A percentile compares a stretch with the other conserved stretches of the same genome.
phyloP scores from a whole-genome alignment of 257 asterid species.

The Salvia miltiorrhiza region DNA sequence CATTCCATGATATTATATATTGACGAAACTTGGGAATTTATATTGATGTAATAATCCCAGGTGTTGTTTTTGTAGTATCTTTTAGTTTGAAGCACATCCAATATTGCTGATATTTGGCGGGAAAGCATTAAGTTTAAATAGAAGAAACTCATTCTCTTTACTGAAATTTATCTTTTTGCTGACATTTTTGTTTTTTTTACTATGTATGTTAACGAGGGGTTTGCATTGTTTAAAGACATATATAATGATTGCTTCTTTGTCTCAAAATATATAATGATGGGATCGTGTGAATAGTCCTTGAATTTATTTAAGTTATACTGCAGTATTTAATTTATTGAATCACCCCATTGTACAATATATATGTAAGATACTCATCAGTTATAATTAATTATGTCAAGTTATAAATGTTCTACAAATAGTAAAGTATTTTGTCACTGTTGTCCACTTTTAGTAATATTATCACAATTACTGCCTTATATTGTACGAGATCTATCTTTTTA shows the following conservation, averaged over 20 bases:
- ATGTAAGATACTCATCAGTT: not conserved
- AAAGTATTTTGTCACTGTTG: not conserved
- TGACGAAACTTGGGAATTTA: not conserved
- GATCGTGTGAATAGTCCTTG: not conserved
- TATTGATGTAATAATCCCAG: slow-evolving; percentile 24
- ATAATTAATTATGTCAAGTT: not conserved
- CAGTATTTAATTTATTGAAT: not conserved
- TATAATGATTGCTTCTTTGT: not conserved
- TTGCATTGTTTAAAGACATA: too few species aligned
- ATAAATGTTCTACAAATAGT: not conserved
- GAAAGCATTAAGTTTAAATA: not conserved
- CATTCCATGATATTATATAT: not conserved
- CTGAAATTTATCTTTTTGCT: too few species aligned
- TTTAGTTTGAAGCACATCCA: slow-evolving; percentile 4
- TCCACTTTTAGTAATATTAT: not conserved
- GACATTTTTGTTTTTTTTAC: too few species aligned
- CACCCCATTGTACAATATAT: not conserved
- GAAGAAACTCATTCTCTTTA: not conserved
- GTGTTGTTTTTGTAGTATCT: slow-evolving; percentile 7
- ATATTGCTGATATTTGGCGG: not conserved
- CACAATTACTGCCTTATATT: not conserved
- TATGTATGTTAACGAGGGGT: too few species aligned
- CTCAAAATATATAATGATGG: not conserved
- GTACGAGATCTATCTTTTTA: too few species aligned
- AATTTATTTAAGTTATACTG: not conserved